Evolutionary conservation across 179 eudicot species (phyloP).

Genomic region (Carnegiea gigantea): DNA sequence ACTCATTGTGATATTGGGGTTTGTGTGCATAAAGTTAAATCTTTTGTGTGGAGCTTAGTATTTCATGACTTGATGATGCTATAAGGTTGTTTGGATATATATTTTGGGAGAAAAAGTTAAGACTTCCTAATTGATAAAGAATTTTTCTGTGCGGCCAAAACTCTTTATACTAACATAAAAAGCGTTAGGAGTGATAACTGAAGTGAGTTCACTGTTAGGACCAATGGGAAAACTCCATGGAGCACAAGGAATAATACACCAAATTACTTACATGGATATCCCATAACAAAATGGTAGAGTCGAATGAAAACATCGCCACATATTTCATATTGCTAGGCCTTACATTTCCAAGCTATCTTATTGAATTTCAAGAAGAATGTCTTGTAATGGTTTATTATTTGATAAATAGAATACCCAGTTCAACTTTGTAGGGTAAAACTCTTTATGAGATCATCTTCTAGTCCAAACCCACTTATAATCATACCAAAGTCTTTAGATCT

Average conservation of each 20-base stretch:
- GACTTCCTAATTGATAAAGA: background rate
- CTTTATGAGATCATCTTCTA: too few relatives aligned
- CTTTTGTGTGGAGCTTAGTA: too few relatives aligned
- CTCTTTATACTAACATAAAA: background rate
- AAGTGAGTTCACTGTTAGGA: background rate
- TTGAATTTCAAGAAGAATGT: background rate
- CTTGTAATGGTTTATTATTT: background rate
- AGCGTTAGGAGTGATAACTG: background rate
- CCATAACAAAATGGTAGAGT: background rate
- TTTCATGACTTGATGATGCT: background rate
- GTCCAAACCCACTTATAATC: too few relatives aligned
- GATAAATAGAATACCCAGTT: too few relatives aligned
- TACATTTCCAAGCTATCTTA: background rate
- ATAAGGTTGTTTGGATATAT: background rate
- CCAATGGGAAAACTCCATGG: background rate
- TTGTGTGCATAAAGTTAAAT: too few relatives aligned
- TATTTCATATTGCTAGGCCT: background rate
- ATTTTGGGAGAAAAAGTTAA: background rate
- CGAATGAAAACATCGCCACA: background rate
- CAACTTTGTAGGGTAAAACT: too few relatives aligned
- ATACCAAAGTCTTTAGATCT: too few relatives aligned
- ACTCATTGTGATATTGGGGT: too few relatives aligned
- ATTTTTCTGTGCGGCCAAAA: background rate
- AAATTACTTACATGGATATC: background rate
- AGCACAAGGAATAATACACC: background rate